These are phyloP conservation scores for Suhomyces yuchorum DNA, from an alignment of 1,139 yeast species.

Conservation along the genomic window DNA sequence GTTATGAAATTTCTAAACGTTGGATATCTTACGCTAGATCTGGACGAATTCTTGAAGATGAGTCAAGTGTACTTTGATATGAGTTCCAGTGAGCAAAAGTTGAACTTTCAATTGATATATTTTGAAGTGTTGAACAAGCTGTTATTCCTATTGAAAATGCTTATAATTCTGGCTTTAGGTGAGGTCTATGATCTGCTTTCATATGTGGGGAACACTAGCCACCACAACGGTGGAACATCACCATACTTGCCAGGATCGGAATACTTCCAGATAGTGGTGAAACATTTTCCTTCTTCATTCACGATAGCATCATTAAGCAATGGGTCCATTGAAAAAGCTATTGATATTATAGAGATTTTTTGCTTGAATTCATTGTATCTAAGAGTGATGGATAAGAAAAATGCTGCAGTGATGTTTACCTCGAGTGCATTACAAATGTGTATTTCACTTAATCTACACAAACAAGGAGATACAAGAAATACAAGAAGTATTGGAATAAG, in stretches of 20 bases:
- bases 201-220: conserved; percentile 8
- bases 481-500: conserved; percentile 4
- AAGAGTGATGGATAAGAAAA: conserved; percentile 31
- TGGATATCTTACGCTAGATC: conserved; percentile 30
- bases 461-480: conserved; percentile 14
- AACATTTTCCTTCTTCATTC: conserved; percentile 26
- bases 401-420: conserved; percentile 28
- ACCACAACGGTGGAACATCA: background rate
- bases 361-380: conserved; percentile 31
- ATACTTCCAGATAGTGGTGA: conserved; percentile 26
- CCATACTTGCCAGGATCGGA: conserved; percentile 25
- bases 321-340: conserved; percentile 15
- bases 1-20: conserved; percentile 27
- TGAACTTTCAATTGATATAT: conserved; percentile 2
- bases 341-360: conserved; percentile 29
- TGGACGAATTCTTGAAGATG: conserved; percentile 21
- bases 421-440: conserved; percentile 30
- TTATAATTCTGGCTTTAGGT: conserved; percentile 29
- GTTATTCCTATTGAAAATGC: conserved; percentile 25
- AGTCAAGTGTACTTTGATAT: conserved; percentile 19
- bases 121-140: conserved; percentile 12
- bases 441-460: conserved; percentile 31
- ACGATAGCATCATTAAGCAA: conserved; percentile 17
- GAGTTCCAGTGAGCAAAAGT: conserved; percentile 10
- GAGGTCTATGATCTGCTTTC: conserved; percentile 21